Base-by-base conservation (phyloP, 1,139 yeast species). In the Yamadazyma dushanensis region DNA sequence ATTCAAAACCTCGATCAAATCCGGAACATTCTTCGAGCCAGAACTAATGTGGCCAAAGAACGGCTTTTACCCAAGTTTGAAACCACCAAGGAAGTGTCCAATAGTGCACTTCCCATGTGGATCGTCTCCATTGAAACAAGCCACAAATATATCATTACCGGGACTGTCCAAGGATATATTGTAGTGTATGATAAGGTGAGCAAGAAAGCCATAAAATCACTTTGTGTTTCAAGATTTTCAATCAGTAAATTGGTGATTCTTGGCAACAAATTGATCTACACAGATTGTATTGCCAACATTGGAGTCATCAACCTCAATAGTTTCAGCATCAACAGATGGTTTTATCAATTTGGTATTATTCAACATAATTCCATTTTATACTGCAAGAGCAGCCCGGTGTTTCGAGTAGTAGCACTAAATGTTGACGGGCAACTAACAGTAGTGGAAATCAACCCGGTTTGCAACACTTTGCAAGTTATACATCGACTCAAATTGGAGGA, bases 151-250 rank as follows among this genome's bases (percentile, higher is more conserved):
- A 37, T 63, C 14, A 47, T 60, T 8, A 56, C 65, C 35, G 71
- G 71, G 0, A 56, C 63, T 8, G 69, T 64, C 35, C 61, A 60
- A 45, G 72, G 72, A 6, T 49, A 52, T 27, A 39, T 66, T 16
- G 27, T 54, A 30, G 36, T 59, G 8, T 61, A 57, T 35, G 44
- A 57, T 32, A 44, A 48, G 3, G 36, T 37, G 14, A 45, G 47
- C n/a, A 53, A 44, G 8, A 45, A 42, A 2, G 54, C 53, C 25
- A 37, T 45, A 3, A 47, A 45, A 13, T 37, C 43, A 2, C 23
- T 54, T 5, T 48, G 53, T 16, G 42, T 63, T 16, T 63, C 70
- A 0, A 58, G 51, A 16, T 61, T 61, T 34, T 56, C 70, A 4
- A 59, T 66, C 18, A 38, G 42, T 4, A 47, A 47, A 16, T 30